Evolutionary conservation across 129 eudicot genomes (phyloP).

Genomic region (Lonicera japonica): DNA sequence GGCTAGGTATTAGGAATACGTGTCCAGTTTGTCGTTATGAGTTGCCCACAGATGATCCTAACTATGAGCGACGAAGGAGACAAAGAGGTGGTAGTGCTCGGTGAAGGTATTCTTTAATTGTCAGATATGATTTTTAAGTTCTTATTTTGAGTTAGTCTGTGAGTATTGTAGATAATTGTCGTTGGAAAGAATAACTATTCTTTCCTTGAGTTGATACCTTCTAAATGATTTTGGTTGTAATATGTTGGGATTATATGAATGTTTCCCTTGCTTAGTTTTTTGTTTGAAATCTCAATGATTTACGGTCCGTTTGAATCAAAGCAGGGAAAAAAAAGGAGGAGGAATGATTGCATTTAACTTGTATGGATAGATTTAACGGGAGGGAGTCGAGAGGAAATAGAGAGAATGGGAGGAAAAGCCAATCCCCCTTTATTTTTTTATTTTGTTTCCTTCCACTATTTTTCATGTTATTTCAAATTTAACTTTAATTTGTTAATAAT

Average conservation of each 20-base stretch:
- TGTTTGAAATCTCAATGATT: too few relatives aligned
- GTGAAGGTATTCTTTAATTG: conserved; percentile 18
- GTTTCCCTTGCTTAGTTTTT: conserved; percentile 5
- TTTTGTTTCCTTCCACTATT: too few relatives aligned
- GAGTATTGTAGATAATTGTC: conserved; percentile 27
- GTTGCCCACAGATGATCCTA: conserved; percentile 66
- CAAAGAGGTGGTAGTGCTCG: conserved; percentile 25
- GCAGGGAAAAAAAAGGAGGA: too few relatives aligned
- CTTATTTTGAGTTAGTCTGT: conserved; percentile 4
- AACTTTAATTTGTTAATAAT: too few relatives aligned
- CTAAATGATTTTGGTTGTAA: conserved; percentile 23
- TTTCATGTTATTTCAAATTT: too few relatives aligned
- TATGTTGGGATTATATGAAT: conserved; percentile 27
- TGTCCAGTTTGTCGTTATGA: conserved; percentile 77
- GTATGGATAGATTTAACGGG: too few relatives aligned
- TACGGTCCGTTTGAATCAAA: too few relatives aligned
- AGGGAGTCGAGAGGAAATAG: too few relatives aligned
- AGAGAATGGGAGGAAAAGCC: too few relatives aligned
- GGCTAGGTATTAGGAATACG: conserved; percentile 66
- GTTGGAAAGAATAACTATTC: conserved; percentile 8
- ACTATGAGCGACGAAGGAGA: conserved; percentile 46
- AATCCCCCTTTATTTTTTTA: too few relatives aligned
- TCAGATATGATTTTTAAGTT: conserved; percentile 16
- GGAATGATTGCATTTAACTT: too few relatives aligned
- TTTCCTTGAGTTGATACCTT: conserved; percentile 17